A percentile compares a stretch with the other conserved stretches of the same genome.
These are phyloP conservation scores for Rhypophila decipiens DNA, from an alignment of 495 filamentous ascomycete genomes.

Conservation along the genomic window DNA sequence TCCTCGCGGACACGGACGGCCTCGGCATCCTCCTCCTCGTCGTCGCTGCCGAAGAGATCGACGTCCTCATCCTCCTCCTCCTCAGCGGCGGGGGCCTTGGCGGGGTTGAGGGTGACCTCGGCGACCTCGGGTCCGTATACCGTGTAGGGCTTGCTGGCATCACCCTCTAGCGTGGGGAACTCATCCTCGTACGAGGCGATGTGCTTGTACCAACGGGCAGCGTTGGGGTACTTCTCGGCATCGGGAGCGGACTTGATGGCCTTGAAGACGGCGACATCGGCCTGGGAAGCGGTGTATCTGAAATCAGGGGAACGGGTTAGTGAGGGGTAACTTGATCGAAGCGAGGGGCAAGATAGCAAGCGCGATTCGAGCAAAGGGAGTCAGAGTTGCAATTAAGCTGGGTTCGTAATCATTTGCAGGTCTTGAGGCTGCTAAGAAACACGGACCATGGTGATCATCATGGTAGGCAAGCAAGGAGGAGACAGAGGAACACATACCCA, in stretches of 20 bases:
- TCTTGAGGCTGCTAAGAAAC: slow-evolving; percentile 99
- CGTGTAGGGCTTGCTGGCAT: slow-evolving; percentile 79
- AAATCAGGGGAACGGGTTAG: slow-evolving; percentile 8
- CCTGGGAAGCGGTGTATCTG: slow-evolving; percentile 83
- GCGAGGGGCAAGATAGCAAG: not conserved
- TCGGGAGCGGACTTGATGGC: slow-evolving; percentile 69
- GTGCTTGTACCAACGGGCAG: slow-evolving; percentile 98
- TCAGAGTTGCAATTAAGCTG: slow-evolving; percentile 79
- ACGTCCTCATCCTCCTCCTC: slow-evolving; percentile 74
- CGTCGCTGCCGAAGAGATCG: slow-evolving; percentile 82
- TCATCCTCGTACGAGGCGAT: slow-evolving; percentile 84
- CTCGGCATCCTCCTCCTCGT: slow-evolving; percentile 90
- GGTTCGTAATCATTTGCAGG: slow-evolving; percentile 78
- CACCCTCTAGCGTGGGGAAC: slow-evolving; percentile 85
- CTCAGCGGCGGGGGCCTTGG: slow-evolving; percentile 64
- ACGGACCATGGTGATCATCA: slow-evolving; percentile 98
- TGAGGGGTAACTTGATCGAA: not conserved
- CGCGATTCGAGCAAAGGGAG: slow-evolving; percentile 21
- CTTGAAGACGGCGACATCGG: slow-evolving; percentile 93
- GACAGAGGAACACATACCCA: slow-evolving; percentile 55
- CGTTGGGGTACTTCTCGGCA: slow-evolving; percentile 83
- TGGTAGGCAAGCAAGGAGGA: slow-evolving; percentile 13
- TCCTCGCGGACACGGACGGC: slow-evolving; percentile 75
- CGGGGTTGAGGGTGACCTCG: slow-evolving; percentile 71
- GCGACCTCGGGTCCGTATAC: slow-evolving; percentile 82